Percentiles rank a stretch among this genome's conserved stretches.
phyloP scores from a whole-genome alignment of 768 basidiomycete species.

The Suillus americanus region DNA sequence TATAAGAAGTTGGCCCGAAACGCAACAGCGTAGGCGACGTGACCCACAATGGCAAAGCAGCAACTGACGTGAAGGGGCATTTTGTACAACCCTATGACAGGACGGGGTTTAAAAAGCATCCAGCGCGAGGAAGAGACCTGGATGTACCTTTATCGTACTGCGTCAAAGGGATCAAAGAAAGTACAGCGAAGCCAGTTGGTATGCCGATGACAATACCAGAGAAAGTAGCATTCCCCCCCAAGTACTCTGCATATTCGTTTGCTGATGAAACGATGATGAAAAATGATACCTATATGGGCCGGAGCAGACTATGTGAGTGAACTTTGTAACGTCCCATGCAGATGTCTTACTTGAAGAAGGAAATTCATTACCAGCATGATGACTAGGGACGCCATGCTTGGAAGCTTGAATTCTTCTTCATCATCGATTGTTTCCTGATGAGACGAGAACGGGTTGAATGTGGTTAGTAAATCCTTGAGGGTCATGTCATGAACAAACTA shows the following conservation, averaged over 20 bases:
- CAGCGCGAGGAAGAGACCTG: background rate
- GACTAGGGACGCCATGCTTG: slow-evolving; percentile 43
- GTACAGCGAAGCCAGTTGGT: slow-evolving; percentile 59
- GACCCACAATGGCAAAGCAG: slow-evolving; percentile 50
- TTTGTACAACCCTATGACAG: slow-evolving; percentile 49
- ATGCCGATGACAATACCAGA: slow-evolving; percentile 68
- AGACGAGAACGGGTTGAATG: background rate
- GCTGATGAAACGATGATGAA: slow-evolving; percentile 71
- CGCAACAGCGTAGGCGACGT: slow-evolving; percentile 60
- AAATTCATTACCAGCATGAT: slow-evolving; percentile 45
- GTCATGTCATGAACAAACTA: background rate
- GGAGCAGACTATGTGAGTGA: background rate
- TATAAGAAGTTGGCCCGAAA: slow-evolving; percentile 61
- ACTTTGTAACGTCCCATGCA: background rate
- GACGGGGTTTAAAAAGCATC: background rate
- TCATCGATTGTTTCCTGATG: background rate
- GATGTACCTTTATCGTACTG: slow-evolving; percentile 53
- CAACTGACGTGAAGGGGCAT: slow-evolving; percentile 57
- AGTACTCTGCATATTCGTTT: slow-evolving; percentile 56
- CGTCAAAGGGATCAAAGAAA: slow-evolving; percentile 56
- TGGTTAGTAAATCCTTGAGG: background rate
- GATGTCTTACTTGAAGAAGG: slow-evolving; percentile 42
- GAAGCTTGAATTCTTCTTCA: slow-evolving; percentile 45
- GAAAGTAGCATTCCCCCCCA: slow-evolving; percentile 70
- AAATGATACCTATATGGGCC: slow-evolving; percentile 52